A percentile compares a stretch with the other conserved stretches of the same genome.
Evolutionary conservation across 371 early-diverging fungal species (phyloP).

Genomic region (Sporodiniella umbellata): DNA sequence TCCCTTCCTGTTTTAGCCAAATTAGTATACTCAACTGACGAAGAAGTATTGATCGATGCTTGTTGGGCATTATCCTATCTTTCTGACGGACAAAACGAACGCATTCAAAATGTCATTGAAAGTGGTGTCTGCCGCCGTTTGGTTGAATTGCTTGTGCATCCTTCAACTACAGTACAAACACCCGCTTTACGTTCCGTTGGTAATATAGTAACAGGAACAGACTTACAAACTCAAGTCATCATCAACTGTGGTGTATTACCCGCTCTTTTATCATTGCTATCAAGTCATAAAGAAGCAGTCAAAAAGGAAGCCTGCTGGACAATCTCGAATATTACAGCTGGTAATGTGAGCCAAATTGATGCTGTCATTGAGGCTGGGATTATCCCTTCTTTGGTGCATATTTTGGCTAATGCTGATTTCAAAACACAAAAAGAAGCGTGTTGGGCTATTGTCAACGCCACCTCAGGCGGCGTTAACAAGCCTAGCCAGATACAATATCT

Average conservation of each 20-base stretch:
- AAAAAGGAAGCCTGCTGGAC: conserved; percentile 99
- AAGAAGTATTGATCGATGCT: conserved; percentile 95
- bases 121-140: conserved; percentile 88
- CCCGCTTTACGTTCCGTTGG: conserved; percentile 98
- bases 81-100: conserved; percentile 93
- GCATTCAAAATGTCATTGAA: conserved; percentile 95
- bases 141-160: conserved; percentile 88
- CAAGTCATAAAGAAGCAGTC: conserved; percentile 88
- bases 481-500: conserved; percentile 80
- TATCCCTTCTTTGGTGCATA: conserved; percentile 86
- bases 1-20: conserved; percentile 86
- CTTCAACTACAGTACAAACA: conserved; percentile 87
- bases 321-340: conserved; percentile 99
- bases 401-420: conserved; percentile 66
- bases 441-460: conserved; percentile 96
- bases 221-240: conserved; percentile 93
- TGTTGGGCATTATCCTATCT: conserved; percentile 99
- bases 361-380: conserved; percentile 92
- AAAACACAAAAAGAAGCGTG: conserved; percentile 68
- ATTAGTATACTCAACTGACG: conserved; percentile 85
- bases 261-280: conserved; percentile 75
- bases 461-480: conserved; percentile 73
- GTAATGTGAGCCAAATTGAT: conserved; percentile 92
- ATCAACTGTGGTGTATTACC: conserved; percentile 86
- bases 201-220: conserved; percentile 99